Evolutionary conservation across 176 grass and related monocot species (phyloP).

Genomic region (Tillandsia fasciculata): DNA sequence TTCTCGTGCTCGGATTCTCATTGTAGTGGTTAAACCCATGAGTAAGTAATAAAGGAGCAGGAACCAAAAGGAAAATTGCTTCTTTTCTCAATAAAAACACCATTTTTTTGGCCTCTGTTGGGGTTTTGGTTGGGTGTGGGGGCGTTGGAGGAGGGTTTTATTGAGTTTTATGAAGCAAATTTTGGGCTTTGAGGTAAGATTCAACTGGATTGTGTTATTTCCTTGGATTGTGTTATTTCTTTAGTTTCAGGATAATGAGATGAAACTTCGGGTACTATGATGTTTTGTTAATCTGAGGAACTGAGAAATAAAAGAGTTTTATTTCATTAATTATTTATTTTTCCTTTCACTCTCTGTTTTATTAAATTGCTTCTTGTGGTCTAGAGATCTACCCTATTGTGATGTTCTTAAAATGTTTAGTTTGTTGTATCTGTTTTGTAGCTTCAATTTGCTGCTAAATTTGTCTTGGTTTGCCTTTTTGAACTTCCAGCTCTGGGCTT

Average conservation of each 20-base stretch:
- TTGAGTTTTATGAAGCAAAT: background rate
- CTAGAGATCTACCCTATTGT: no score
- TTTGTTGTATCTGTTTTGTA: no score
- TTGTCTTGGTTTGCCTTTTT: no score
- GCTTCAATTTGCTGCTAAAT: no score
- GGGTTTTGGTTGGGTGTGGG: background rate
- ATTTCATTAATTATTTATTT: no score
- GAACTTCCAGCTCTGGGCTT: no score
- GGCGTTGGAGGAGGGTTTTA: background rate
- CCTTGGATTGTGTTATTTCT: background rate
- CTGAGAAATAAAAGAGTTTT: background rate
- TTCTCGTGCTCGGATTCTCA: background rate
- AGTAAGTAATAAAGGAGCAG: background rate
- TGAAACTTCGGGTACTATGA: background rate
- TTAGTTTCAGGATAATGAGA: background rate
- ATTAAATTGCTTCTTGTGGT: no score
- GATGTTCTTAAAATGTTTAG: no score
- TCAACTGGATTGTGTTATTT: background rate
- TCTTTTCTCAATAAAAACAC: background rate
- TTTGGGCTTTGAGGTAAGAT: background rate
- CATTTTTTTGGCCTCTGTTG: background rate
- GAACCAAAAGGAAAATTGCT: background rate
- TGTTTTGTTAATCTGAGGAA: background rate
- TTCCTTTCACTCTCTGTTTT: no score
- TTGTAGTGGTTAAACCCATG: background rate